Base-by-base conservation (phyloP, 495 filamentous ascomycete genomes). In the Filosporella fistucella region DNA sequence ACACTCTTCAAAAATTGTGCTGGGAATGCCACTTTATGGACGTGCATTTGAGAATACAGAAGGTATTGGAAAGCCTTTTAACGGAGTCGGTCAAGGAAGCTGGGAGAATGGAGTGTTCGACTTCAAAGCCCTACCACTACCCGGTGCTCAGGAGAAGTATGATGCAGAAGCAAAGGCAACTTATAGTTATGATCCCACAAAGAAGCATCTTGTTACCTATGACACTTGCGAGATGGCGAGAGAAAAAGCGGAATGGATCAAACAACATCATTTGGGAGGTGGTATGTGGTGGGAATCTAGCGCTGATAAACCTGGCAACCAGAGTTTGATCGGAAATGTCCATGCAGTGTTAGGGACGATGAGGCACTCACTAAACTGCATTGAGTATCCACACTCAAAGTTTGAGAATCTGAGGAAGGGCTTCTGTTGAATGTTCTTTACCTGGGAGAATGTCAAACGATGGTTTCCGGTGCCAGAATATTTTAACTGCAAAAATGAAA, bases 211-310 rank as follows among this genome's bases (percentile, higher is more conserved):
- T 69, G 73, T 97, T 17, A 84, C 75, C 45, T 97, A 94, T 61
- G 91, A 97, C 58, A 89, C 76, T 0, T 73, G 77, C 0, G 65
- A 68, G 2, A 78, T 89, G 61, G 85, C 82, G 10, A 67, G 69
- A 51, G 28, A 56, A 40, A 97, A 96, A 71, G 82, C 80, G 2
- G 66, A 72, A 26, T 96, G 80, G 62, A 77, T 96, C 53, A 72
- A 68, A 55, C 45, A 72, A 11, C 68, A 74, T 34, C 74, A 78
- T 2, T 71, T 96, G 4, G 90, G 88, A 1, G 90, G 91, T 16
- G 87, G 74, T 12, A 97, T 96, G 91, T 96, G 89, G 90, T 97
- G 91, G 91, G 91, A 97, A 68, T 86, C 81, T 56, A 90, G 82
- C 63, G 83, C 76, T 4, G 91, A 96, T 63, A 87, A 84, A 64